Evolutionary conservation across 1,284 basidiomycete genomes (phyloP), one percentile per base, ranked within the genome.

Genomic region (Cutaneotrichosporon mucoides): DNA sequence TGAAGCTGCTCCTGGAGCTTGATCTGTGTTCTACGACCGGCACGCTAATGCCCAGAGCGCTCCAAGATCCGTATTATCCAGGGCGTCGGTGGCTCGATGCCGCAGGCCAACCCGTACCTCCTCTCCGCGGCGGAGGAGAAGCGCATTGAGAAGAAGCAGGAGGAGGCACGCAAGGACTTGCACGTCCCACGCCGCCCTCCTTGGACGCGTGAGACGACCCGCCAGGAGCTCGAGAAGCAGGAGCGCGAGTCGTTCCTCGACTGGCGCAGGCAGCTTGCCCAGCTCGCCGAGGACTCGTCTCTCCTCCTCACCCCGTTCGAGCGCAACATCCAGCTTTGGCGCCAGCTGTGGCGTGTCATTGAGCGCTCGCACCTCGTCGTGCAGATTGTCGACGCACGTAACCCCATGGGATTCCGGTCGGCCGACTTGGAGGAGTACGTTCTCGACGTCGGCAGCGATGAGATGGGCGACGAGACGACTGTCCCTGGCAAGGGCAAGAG

Each of bases 321-420:
- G 75, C 88, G 94, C 55, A 97, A 97, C 73, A 81, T 97, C 33
- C 92, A 96, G 81, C 91, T 97, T 10, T 97, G 94, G 94, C 82
- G 94, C 52, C 93, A 98, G 72, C 83, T 97, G 4, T 97, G 93
- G 93, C 84, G 93, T 62, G 94, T 97, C 1, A 77, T 96, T 15
- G 93, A 98, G 78, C 85, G 94, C 46, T 95, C 92, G 5, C 92
- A 96, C 70, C 84, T 98, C 10, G 80, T 97, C 44, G 91, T 97
- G 0, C 93, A 97, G 78, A 97, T 97, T 61, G 92, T 97, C 50
- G 93, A 97, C 73, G 94, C 92, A 9, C 85, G 93, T 46, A 96
- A 96, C 80, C 93, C 93, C 1, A 80, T 94, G 11, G 83, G 86
- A 33, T 97, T 98, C 77, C 85, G 93, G 47, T 95, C 92, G 65